phyloP scores from a whole-genome alignment of 179 eudicot genomes.

The Spergularia azorica region DNA sequence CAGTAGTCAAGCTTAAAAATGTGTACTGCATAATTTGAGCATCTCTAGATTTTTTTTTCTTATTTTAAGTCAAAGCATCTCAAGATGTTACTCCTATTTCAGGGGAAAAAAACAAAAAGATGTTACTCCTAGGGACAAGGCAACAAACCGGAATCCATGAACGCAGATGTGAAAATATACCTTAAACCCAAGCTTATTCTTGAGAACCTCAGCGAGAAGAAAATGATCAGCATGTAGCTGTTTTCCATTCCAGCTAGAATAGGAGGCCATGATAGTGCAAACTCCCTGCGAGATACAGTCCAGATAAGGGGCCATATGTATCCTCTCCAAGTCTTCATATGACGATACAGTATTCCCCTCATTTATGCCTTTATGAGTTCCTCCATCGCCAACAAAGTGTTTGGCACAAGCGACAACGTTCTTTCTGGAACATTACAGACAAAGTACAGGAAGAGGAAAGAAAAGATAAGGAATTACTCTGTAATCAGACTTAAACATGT shows the following conservation, averaged over 20 bases:
- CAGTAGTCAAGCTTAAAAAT: too few species aligned
- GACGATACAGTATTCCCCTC: slow-evolving; percentile 75
- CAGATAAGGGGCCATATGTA: slow-evolving; percentile 76
- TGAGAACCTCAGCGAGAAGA: slow-evolving; percentile 74
- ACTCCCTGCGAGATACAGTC: slow-evolving; percentile 83
- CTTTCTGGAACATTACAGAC: slow-evolving; percentile 48
- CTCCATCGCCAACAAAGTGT: slow-evolving; percentile 92
- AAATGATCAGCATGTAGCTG: slow-evolving; percentile 52
- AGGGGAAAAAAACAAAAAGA: too few species aligned
- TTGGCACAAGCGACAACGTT: slow-evolving; percentile 82
- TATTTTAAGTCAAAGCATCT: too few species aligned
- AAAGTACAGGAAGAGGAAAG: background rate
- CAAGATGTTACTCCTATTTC: too few species aligned
- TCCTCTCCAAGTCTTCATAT: slow-evolving; percentile 68
- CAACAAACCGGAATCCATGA: background rate
- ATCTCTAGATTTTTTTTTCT: too few species aligned
- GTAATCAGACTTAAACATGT: too few species aligned
- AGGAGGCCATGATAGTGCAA: slow-evolving; percentile 83
- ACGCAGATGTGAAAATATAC: slow-evolving; percentile 31
- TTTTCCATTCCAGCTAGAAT: slow-evolving; percentile 76
- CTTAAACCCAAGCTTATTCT: slow-evolving; percentile 77
- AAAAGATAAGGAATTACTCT: background rate
- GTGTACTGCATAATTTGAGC: too few species aligned
- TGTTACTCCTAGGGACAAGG: background rate
- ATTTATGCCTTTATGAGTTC: slow-evolving; percentile 70